phyloP scores from a whole-genome alignment of 2,329 filamentous ascomycete species.

The Clonostachys rhizophaga region DNA sequence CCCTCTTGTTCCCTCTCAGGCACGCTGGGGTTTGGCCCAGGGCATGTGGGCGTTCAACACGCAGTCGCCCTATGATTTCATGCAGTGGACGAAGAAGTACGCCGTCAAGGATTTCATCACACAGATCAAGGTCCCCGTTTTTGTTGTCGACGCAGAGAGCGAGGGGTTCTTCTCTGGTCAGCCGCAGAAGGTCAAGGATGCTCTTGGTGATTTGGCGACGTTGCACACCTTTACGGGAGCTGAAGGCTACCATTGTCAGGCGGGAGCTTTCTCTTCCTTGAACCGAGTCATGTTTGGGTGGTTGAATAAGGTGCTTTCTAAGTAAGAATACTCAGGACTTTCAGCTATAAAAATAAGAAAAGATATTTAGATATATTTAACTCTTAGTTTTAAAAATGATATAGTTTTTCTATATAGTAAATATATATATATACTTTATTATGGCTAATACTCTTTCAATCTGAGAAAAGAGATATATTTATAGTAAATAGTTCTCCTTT shows the following conservation, averaged over 20 bases:
- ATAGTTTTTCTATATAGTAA: too few relatives aligned
- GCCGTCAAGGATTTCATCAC: slow-evolving; percentile 6
- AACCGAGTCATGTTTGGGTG: slow-evolving; percentile 1
- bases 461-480: too few relatives aligned
- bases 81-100: slow-evolving; percentile 6
- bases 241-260: slow-evolving; percentile 8
- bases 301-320: slow-evolving; percentile 1
- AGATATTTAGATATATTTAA: too few relatives aligned
- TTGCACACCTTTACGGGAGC: background rate
- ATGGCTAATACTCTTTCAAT: too few relatives aligned
- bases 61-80: slow-evolving; percentile 12
- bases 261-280: slow-evolving; percentile 6
- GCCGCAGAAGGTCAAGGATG: slow-evolving; percentile 3
- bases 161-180: slow-evolving; percentile 9
- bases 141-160: slow-evolving; percentile 9
- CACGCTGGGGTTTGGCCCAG: slow-evolving; percentile 15
- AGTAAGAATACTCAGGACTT: too few relatives aligned
- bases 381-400: too few relatives aligned
- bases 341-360: too few relatives aligned
- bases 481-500: too few relatives aligned
- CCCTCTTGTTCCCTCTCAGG: slow-evolving; percentile 2
- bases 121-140: slow-evolving; percentile 14
- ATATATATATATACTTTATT: too few relatives aligned
- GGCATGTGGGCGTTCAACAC: slow-evolving; percentile 17
- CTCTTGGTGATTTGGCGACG: slow-evolving; percentile 2